Evolutionary conservation across 495 filamentous ascomycete species (phyloP), one percentile per base, ranked within the genome.

Genomic region (Penicillium dipodomyicola): DNA sequence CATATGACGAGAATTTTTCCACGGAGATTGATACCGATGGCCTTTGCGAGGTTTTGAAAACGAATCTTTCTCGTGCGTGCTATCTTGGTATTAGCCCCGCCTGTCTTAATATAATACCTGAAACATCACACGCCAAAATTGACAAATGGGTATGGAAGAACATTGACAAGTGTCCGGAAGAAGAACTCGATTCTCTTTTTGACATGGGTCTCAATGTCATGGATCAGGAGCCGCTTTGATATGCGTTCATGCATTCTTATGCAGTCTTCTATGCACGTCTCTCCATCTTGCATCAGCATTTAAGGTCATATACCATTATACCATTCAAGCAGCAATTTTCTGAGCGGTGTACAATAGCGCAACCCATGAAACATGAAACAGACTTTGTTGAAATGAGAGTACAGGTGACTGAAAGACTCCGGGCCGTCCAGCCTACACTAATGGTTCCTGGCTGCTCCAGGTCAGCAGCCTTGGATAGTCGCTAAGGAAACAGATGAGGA

Each of bases 111-210:
- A 10, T 52, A 7, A 29, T 58, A 22, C 52, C 52, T 8, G 15
- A 52, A 47, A 25, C 22, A 30, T 22, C 32, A 14, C 49, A 44
- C 22, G 25, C 49, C 23, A 30, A 17, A 35, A 17, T 58, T 7
- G 56, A 58, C n/a, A 39, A 53, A 25, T 39, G 23, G 41, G n/a
- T 58, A 1, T 58, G 56, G 56, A 39, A 47, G 8, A 52, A 58
- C 10, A 58, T 58, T 41, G 56, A 58, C 40, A 25, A 53, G 22
- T 52, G 42, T 10, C 32, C 49, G n/a, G 56, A 58, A n/a, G 23
- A 48, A 12, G 56, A 58, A 29, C 49, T 58, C 5, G 56, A 58
- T n/a, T n/a, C n/a, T 14, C 14, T 58, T 6, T 52, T 30, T 17
- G 56, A 58, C 14, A 12, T 58, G 22, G 56, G 56, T 15, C 33